Evolutionary conservation across 148 eudicot species (phyloP), one percentile per base, ranked within the genome.

Genomic region (Rhododendron kiyosumense): DNA sequence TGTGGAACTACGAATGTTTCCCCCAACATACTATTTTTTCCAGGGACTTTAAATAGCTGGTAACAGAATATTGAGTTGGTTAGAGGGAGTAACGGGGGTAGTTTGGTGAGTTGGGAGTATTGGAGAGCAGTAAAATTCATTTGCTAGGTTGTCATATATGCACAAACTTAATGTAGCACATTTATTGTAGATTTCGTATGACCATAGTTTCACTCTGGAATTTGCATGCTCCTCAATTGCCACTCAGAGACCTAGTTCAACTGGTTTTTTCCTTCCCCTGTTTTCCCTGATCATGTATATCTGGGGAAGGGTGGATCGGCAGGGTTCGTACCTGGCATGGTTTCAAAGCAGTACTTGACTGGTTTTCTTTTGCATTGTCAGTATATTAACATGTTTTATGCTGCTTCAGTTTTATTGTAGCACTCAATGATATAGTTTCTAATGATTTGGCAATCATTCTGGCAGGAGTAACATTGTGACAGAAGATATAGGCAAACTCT

Each of bases 381-480:
- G 34, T 2, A 34, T 54, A 18, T 28, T 24, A 5, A 79, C n/a
- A 1, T 32, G 22, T 34, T 26, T 18, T 13, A 20, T 81, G 43
- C 43, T 9, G 46, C 13, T 30, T 24, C 30, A 48, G 10, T 84
- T 69, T 13, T 65, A 9, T 17, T 30, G 38, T 12, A 34, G 26
- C 24, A 74, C 28, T 43, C 28, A 2, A 15, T 43, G 2, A 41
- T 69, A 0, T 69, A 30, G 26, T 49, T 71, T 32, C 79, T 76
- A 18, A 84, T 38, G 36, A 51, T 49, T 57, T 61, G 71, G n/a
- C 45, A 26, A 82, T 71, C 52, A 79, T 32, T 85, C 87, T 83
- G 88, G 88, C 98, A 95, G 98, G 93, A 95, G 98, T 90, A 95
- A 95, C 49, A 86, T 95, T 78, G 98, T 95, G 18, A 95, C 98